These are phyloP conservation scores for Perilla frutescens DNA, from an alignment of 257 asterid genomes.

Conservation along the genomic window DNA sequence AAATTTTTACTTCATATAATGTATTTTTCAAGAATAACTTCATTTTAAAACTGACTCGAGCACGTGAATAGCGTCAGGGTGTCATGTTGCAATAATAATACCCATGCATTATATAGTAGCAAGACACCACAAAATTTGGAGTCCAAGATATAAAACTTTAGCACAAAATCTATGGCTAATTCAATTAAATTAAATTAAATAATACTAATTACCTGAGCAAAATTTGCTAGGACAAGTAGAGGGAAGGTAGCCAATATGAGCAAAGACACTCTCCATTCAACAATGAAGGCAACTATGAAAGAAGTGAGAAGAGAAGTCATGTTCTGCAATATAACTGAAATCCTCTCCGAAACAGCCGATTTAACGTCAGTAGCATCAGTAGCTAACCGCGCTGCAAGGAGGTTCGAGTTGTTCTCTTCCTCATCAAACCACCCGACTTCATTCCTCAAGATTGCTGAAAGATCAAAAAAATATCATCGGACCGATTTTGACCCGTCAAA, in stretches of 20 bases:
- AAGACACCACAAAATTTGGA: background rate
- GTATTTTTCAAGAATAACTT: no score
- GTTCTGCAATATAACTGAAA: conserved; percentile 88
- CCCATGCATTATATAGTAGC: background rate
- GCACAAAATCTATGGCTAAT: no score
- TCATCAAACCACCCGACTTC: conserved; percentile 99
- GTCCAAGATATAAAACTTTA: no score
- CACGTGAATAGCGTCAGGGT: conserved; percentile 4
- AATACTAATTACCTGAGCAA: conserved; percentile 71
- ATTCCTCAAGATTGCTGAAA: conserved; percentile 84
- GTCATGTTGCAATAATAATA: conserved; percentile 21
- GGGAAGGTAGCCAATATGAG: conserved; percentile 89
- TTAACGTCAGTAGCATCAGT: conserved; percentile 93
- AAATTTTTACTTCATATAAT: background rate
- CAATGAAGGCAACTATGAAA: conserved; percentile 86
- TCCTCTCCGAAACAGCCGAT: conserved; percentile 94
- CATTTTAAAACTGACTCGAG: no score
- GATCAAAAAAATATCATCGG: no score
- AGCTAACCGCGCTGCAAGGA: conserved; percentile 80
- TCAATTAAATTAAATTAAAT: no score
- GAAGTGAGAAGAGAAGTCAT: conserved; percentile 97
- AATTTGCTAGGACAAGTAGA: conserved; percentile 89
- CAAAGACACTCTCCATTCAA: conserved; percentile 94
- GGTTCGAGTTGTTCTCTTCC: conserved; percentile 91
- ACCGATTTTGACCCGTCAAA: no score